Conservation (phyloP, 2,329 filamentous ascomycete species). For the Penicillium sp. region DNA sequence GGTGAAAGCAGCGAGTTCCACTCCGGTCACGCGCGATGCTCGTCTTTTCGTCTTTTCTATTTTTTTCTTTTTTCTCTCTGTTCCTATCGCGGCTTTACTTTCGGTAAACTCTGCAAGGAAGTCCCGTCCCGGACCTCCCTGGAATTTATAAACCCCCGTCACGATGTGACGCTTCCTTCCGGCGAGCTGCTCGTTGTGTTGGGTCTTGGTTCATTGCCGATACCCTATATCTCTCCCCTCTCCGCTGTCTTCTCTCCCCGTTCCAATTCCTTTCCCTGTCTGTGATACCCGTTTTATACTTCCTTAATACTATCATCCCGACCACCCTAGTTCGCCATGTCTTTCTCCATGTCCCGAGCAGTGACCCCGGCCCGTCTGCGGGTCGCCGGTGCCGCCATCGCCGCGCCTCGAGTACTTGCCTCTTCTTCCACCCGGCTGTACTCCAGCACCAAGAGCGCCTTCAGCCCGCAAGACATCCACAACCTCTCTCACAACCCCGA, state of each 20-base stretch:
- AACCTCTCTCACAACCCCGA: constrained; percentile 19
- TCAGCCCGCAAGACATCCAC: constrained; percentile 16
- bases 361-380: constrained; percentile 13
- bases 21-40: constrained; percentile 24
- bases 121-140: too few species aligned
- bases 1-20: constrained; percentile 25
- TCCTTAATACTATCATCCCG: neutral
- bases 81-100: constrained; percentile 9
- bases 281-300: too few species aligned
- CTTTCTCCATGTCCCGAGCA: constrained; percentile 10
- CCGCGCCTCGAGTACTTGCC: constrained; percentile 5
- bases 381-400: constrained; percentile 7
- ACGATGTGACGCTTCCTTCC: too few species aligned
- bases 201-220: too few species aligned
- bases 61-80: constrained; percentile 7
- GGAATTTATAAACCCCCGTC: too few species aligned
- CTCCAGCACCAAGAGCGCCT: constrained; percentile 20
- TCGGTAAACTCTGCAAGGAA: constrained; percentile 20
- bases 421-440: constrained; percentile 17
- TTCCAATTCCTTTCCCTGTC: too few species aligned
- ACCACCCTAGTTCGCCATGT: constrained; percentile 12
- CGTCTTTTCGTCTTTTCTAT: constrained; percentile 17
- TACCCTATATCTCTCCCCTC: too few species aligned
- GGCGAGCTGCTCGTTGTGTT: too few species aligned
- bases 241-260: too few species aligned